These are phyloP conservation scores for Malbranchea zuffiana DNA, from an alignment of 2,329 filamentous ascomycete species.

Conservation along the genomic window DNA sequence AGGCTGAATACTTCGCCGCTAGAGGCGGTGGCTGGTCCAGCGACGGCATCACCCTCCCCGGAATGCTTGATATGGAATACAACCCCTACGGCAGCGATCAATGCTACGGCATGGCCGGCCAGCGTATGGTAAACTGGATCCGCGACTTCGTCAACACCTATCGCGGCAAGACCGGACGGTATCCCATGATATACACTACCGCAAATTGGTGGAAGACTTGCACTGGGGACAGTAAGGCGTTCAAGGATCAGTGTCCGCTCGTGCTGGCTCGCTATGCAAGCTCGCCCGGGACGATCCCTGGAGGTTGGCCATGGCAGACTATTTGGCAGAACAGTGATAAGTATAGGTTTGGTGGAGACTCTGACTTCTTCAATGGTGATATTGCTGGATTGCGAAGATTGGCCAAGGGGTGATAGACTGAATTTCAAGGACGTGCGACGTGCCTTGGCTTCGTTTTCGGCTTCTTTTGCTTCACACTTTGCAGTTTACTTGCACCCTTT, in stretches of 20 bases:
- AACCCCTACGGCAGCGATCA: slow-evolving; percentile 25
- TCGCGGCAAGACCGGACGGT: slow-evolving; percentile 35
- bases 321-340: slow-evolving; percentile 46
- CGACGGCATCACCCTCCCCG: slow-evolving; percentile 46
- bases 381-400: slow-evolving; percentile 26
- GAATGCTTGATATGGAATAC: slow-evolving; percentile 48
- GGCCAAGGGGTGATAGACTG: too few relatives aligned
- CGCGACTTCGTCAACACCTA: slow-evolving; percentile 44
- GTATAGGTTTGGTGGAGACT: slow-evolving; percentile 44
- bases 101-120: slow-evolving; percentile 39
- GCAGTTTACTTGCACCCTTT: too few relatives aligned
- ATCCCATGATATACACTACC: slow-evolving; percentile 45
- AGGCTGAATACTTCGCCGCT: slow-evolving; percentile 43
- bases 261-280: slow-evolving; percentile 39
- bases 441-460: too few relatives aligned
- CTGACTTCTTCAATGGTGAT: slow-evolving; percentile 43
- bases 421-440: too few relatives aligned
- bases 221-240: slow-evolving; percentile 41
- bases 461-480: too few relatives aligned
- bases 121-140: slow-evolving; percentile 45
- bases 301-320: slow-evolving; percentile 43
- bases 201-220: slow-evolving; percentile 46
- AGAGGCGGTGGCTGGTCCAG: slow-evolving; percentile 45
- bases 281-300: slow-evolving; percentile 37
- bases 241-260: slow-evolving; percentile 38